Evolutionary conservation across 1,139 yeast genomes (phyloP).

Genomic region (Blastobotrys malaysiensis): DNA sequence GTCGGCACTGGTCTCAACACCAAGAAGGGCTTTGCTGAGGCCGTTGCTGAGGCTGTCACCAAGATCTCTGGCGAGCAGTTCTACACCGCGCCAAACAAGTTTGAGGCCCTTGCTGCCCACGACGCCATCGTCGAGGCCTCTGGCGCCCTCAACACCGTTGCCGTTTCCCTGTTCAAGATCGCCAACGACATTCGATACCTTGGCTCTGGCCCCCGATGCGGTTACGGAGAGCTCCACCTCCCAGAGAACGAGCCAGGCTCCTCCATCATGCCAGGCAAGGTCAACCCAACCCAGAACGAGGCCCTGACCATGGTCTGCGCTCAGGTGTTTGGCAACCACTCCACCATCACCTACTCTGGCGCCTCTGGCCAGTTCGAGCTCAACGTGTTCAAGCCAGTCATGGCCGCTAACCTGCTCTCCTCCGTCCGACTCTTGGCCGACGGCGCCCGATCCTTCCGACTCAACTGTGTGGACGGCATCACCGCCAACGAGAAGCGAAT

Average conservation of each 20-base stretch:
- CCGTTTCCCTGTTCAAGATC: constrained; percentile 87
- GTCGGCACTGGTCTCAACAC: constrained; percentile 98
- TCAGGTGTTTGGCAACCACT: constrained; percentile 95
- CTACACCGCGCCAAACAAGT: constrained; percentile 95
- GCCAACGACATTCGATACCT: constrained; percentile 97
- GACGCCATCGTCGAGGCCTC: constrained; percentile 97
- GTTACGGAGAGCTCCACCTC: constrained; percentile 89
- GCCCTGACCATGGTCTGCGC: constrained; percentile 98
- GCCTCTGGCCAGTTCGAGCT: constrained; percentile 98
- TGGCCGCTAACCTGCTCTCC: constrained; percentile 83
- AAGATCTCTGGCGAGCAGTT: constrained; percentile 82
- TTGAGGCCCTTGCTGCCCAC: constrained; percentile 98
- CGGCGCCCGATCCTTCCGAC: constrained; percentile 82
- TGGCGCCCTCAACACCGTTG: constrained; percentile 94
- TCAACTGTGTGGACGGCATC: constrained; percentile 93
- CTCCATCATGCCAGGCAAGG: constrained; percentile 99
- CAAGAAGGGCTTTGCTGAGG: constrained; percentile 77
- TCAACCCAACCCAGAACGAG: constrained; percentile 98
- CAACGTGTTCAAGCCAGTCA: constrained; percentile 95
- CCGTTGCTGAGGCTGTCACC: constrained; percentile 74
- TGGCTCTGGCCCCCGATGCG: constrained; percentile 99
- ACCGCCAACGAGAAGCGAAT: constrained; percentile 84
- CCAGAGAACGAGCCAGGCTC: constrained; percentile 99
- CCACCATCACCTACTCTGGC: constrained; percentile 93
- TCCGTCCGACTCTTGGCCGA: constrained; percentile 87